Conservation (phyloP, 1,284 basidiomycete genomes). For the Melampsora larici-populina region DNA sequence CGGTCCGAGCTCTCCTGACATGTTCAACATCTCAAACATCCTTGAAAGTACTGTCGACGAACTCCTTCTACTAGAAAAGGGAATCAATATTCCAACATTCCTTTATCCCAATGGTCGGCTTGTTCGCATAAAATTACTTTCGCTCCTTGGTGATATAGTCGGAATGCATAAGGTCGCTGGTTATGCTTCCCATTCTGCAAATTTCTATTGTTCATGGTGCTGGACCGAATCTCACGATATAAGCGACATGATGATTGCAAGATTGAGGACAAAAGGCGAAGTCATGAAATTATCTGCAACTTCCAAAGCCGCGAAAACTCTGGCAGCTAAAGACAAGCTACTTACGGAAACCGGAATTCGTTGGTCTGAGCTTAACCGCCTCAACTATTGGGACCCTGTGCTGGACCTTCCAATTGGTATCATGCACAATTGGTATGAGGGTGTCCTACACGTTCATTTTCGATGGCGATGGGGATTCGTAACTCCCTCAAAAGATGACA, state of each 20-base stretch:
- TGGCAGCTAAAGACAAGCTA: neutral
- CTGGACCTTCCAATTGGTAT: neutral
- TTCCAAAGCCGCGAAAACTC: neutral
- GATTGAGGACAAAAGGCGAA: neutral
- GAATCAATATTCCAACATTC: neutral
- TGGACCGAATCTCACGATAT: neutral
- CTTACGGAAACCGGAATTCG: neutral
- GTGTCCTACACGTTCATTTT: neutral
- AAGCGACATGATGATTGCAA: neutral
- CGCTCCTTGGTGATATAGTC: neutral
- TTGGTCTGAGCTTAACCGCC: neutral
- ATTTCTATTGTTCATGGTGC: neutral
- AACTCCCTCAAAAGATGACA: neutral
- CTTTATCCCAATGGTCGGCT: neutral
- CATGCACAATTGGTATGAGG: conserved; percentile 6
- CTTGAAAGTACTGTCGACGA: neutral
- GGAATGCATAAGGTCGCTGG: neutral
- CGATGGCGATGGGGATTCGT: neutral
- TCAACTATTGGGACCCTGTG: neutral
- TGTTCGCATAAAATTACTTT: neutral
- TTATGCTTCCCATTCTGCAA: neutral
- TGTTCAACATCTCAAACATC: neutral
- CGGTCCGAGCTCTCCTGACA: neutral
- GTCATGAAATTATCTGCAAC: neutral
- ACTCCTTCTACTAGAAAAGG: neutral